Percentiles rank a stretch among this genome's conserved stretches.
phyloP scores from a whole-genome alignment of 2,329 filamentous ascomycete species.

The Teratosphaeria pseudoeucalypti region DNA sequence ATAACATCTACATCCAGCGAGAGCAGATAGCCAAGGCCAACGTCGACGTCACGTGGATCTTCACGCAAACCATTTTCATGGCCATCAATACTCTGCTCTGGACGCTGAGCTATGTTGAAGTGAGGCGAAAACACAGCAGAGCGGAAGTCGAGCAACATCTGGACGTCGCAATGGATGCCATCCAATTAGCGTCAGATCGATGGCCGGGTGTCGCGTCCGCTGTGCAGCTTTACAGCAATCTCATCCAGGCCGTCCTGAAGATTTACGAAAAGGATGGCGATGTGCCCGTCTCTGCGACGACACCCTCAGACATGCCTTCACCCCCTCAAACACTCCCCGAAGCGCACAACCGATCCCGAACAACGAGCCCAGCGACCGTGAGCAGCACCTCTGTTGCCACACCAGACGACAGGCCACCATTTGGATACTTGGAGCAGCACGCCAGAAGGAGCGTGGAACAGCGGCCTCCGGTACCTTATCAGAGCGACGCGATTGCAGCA shows the following conservation, averaged over 20 bases:
- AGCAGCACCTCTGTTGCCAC: constrained; percentile 24
- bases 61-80: constrained; percentile 82
- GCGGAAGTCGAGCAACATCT: constrained; percentile 70
- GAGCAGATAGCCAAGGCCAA: constrained; percentile 66
- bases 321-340: constrained; percentile 32
- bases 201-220: constrained; percentile 88
- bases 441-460: constrained; percentile 21
- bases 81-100: constrained; percentile 84
- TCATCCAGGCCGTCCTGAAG: constrained; percentile 76
- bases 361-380: constrained; percentile 33
- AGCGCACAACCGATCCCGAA: constrained; percentile 33
- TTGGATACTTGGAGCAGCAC: constrained; percentile 22
- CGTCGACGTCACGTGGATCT: constrained; percentile 88
- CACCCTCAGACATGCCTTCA: constrained; percentile 33
- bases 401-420: constrained; percentile 19
- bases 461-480: constrained; percentile 22
- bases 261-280: constrained; percentile 62
- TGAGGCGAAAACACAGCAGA: constrained; percentile 60
- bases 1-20: constrained; percentile 70
- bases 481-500: constrained; percentile 7
- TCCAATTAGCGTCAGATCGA: constrained; percentile 69
- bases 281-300: constrained; percentile 37
- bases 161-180: constrained; percentile 63
- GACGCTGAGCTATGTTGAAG: constrained; percentile 77
- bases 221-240: constrained; percentile 73